Conservation (phyloP, 208 protist species). For the Trypanosoma vivax region DNA sequence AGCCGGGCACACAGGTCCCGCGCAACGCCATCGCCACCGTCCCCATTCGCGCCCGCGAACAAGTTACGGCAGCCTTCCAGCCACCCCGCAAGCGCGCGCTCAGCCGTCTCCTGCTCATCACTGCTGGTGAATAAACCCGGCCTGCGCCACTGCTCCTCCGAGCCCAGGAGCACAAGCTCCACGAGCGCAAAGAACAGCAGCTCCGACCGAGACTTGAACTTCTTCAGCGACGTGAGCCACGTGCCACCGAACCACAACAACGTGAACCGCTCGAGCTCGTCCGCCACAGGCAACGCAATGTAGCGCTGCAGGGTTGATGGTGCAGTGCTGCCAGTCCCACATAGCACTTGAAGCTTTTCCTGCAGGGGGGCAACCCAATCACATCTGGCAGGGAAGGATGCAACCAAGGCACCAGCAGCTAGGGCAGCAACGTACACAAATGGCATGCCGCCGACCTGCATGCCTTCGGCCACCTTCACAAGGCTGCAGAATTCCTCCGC, state of each 20-base stretch:
- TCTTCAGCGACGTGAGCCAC: slow-evolving; percentile 24
- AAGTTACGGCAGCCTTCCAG: slow-evolving; percentile 47
- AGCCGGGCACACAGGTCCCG: slow-evolving; percentile 29
- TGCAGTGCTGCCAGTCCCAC: slow-evolving; percentile 31
- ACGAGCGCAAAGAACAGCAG: slow-evolving; percentile 63
- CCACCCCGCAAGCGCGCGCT: slow-evolving; percentile 39
- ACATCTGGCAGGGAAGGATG: slow-evolving; percentile 1
- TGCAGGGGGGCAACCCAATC: slow-evolving; percentile 27
- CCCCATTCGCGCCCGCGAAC: slow-evolving; percentile 31
- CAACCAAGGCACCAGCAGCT: slow-evolving; percentile 15
- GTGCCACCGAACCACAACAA: slow-evolving; percentile 64
- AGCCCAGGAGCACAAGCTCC: slow-evolving; percentile 46
- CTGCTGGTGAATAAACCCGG: slow-evolving; percentile 8
- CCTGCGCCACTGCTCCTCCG: slow-evolving; percentile 47
- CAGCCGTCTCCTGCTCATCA: slow-evolving; percentile 18
- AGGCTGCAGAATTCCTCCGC: slow-evolving; percentile 69
- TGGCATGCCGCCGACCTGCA: slow-evolving; percentile 22
- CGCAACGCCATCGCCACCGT: slow-evolving; percentile 24
- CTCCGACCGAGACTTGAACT: slow-evolving; percentile 70
- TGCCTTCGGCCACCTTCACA: slow-evolving; percentile 26
- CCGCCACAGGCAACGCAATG: slow-evolving; percentile 30
- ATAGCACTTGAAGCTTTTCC: slow-evolving; percentile 53
- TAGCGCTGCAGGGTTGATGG: slow-evolving; percentile 50
- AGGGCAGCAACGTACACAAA: slow-evolving; percentile 25
- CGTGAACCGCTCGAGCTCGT: slow-evolving; percentile 69